Conservation (phyloP, 768 basidiomycete species). For the Nidula microcarpa region DNA sequence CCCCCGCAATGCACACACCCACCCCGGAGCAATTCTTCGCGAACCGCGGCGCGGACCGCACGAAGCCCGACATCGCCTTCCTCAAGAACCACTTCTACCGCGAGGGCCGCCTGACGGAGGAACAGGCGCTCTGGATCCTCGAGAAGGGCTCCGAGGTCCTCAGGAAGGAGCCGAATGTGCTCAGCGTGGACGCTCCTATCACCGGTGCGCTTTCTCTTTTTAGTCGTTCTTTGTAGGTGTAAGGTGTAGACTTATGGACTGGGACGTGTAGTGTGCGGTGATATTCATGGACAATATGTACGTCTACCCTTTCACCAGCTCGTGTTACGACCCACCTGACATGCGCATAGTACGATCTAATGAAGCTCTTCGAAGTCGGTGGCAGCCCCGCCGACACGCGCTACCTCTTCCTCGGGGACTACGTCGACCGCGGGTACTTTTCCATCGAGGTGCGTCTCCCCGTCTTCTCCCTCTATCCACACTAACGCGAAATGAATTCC, state of each 20-base stretch:
- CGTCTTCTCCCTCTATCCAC: not conserved
- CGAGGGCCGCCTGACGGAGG: constrained; percentile 90
- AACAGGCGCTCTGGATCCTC: constrained; percentile 93
- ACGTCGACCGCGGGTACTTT: constrained; percentile 92
- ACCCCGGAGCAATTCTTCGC: constrained; percentile 95
- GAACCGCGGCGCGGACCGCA: constrained; percentile 61
- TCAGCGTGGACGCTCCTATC: constrained; percentile 95
- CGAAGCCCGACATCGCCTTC: constrained; percentile 93
- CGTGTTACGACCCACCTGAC: not conserved
- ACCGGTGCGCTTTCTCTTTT: constrained; percentile 60
- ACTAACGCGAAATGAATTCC: constrained; percentile 5
- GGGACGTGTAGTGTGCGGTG: constrained; percentile 85
- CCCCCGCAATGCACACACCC: constrained; percentile 90
- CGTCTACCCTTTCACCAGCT: constrained; percentile 24
- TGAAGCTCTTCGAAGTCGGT: constrained; percentile 94
- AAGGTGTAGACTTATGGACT: constrained; percentile 2
- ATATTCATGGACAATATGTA: constrained; percentile 99
- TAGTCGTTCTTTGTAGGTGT: not conserved
- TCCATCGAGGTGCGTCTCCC: constrained; percentile 71
- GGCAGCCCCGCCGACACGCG: constrained; percentile 92
- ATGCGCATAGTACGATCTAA: constrained; percentile 72
- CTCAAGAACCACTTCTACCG: constrained; percentile 99
- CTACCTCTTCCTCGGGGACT: constrained; percentile 91
- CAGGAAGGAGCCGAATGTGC: constrained; percentile 81
- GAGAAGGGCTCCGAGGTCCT: constrained; percentile 84